A percentile compares a stretch with the other conserved stretches of the same genome.
These are phyloP conservation scores for Tulasnella sp. DNA, from an alignment of 768 basidiomycete species.

Conservation along the genomic window DNA sequence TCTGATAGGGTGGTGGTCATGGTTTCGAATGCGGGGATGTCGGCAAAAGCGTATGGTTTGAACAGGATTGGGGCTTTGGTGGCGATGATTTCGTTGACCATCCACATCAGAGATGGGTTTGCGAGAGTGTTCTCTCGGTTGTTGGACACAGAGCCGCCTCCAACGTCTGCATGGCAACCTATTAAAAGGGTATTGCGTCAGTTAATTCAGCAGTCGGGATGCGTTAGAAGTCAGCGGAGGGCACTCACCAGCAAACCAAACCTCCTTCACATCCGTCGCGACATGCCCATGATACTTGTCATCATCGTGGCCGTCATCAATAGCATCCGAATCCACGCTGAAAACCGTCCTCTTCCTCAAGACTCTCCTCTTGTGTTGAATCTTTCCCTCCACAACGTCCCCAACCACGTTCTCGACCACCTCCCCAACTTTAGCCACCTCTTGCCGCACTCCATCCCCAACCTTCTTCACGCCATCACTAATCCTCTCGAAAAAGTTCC, in stretches of 20 bases:
- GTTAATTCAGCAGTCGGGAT: neutral
- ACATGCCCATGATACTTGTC: neutral
- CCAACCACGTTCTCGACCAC: neutral
- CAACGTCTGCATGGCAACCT: slow-evolving; percentile 45
- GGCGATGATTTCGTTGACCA: slow-evolving; percentile 56
- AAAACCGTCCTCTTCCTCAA: neutral
- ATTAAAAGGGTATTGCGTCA: neutral
- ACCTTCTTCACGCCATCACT: neutral
- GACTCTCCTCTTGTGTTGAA: neutral
- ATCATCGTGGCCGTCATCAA: neutral
- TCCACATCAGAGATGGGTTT: slow-evolving; percentile 66
- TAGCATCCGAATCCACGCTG: neutral
- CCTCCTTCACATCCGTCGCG: slow-evolving; percentile 21
- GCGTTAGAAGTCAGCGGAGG: neutral
- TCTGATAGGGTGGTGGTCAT: neutral
- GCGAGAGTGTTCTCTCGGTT: slow-evolving; percentile 43
- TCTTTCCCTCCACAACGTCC: neutral
- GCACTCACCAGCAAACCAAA: slow-evolving; percentile 38
- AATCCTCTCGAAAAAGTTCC: neutral
- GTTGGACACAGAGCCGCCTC: slow-evolving; percentile 53
- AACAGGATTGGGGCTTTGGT: slow-evolving; percentile 53
- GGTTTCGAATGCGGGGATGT: neutral
- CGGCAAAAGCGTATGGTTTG: neutral
- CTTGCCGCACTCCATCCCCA: neutral
- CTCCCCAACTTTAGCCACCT: neutral